Base-by-base conservation (phyloP, 208 protist species). In the Trypanosoma grayi region DNA sequence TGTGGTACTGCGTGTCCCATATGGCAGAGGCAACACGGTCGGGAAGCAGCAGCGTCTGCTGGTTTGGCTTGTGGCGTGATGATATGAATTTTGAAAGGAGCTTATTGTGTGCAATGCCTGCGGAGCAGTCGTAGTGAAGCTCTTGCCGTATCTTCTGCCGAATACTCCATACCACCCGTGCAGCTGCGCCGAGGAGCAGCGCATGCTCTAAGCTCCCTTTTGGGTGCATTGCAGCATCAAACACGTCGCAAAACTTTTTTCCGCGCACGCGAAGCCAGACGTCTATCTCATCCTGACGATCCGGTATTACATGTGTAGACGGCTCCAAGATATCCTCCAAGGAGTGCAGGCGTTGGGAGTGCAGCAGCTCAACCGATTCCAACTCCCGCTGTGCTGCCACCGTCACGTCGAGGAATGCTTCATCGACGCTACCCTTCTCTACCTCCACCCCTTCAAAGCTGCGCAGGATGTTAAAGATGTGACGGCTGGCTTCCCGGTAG, bases 361-460 rank as follows among this genome's bases (percentile, higher is more conserved):
- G 27, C 11, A 57, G 61, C n/a, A 70, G 39, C 4, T 60, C 62
- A 36, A 85, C 14, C 31, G 53, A 47, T 25, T 40, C 70, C 41
- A 89, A 66, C 60, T 89, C 73, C 45, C 18, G 14, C 27, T 54
- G 45, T 33, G 87, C 89, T 10, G 83, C 81, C 58, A 67, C 70
- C 8, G 87, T 94, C 11, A 94, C 75, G 44, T 97, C 92, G 2
- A 97, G 55, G 64, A 81, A 96, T 11, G 83, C 88, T 72, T 97
- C 92, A 72, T 97, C 92, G 9, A 95, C 51, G 34, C 87, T 75
- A 0, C 72, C 85, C 63, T 90, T 92, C 46, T 79, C 81, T 10
- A 95, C 74, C 8, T 47, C 25, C 14, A 93, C 74, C 0, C 76
- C 79, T n/a, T 84, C 70, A 40, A 67, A 74, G 34, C 57, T 41